A percentile compares a stretch with the other conserved stretches of the same genome.
Evolutionary conservation across 1,284 basidiomycete species (phyloP).

Genomic region (Salmacisia buchloeana): DNA sequence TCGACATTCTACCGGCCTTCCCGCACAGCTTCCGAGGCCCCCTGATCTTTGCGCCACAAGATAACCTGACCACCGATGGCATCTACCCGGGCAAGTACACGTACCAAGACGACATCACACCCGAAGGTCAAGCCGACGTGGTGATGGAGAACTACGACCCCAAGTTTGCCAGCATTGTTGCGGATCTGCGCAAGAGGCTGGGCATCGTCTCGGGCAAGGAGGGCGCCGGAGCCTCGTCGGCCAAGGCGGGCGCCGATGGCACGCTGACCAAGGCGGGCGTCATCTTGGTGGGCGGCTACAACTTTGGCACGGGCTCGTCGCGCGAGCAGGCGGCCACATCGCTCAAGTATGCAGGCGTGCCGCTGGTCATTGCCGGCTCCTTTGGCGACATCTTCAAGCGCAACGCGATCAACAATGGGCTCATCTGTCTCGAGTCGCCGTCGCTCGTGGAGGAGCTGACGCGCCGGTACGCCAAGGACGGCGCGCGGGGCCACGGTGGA

Average conservation of each 20-base stretch:
- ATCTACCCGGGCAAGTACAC: slow-evolving; percentile 99
- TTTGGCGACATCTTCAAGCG: slow-evolving; percentile 99
- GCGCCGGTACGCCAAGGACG: slow-evolving; percentile 64
- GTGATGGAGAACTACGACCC: slow-evolving; percentile 97
- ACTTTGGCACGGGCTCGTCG: slow-evolving; percentile 98
- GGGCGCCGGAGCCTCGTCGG: slow-evolving; percentile 11
- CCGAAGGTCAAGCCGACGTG: slow-evolving; percentile 86
- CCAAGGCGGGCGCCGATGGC: neutral
- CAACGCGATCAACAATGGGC: slow-evolving; percentile 96
- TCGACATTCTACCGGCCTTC: slow-evolving; percentile 54
- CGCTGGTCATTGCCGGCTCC: slow-evolving; percentile 87
- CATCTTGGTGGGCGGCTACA: slow-evolving; percentile 86
- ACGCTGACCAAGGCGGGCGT: slow-evolving; percentile 58
- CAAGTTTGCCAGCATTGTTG: slow-evolving; percentile 70
- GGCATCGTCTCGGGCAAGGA: slow-evolving; percentile 16
- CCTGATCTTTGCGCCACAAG: slow-evolving; percentile 85
- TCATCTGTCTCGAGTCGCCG: slow-evolving; percentile 89
- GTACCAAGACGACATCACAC: slow-evolving; percentile 98
- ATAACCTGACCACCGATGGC: slow-evolving; percentile 96
- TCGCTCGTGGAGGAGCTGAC: slow-evolving; percentile 83
- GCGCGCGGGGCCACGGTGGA: slow-evolving; percentile 59
- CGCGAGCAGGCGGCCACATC: slow-evolving; percentile 97
- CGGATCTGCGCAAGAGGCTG: slow-evolving; percentile 55
- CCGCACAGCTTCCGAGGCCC: slow-evolving; percentile 76
- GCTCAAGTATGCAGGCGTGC: slow-evolving; percentile 85